Evolutionary conservation across 2,329 filamentous ascomycete genomes (phyloP), one percentile per base, ranked within the genome.

Genomic region (Ophiosphaerella korrae): DNA sequence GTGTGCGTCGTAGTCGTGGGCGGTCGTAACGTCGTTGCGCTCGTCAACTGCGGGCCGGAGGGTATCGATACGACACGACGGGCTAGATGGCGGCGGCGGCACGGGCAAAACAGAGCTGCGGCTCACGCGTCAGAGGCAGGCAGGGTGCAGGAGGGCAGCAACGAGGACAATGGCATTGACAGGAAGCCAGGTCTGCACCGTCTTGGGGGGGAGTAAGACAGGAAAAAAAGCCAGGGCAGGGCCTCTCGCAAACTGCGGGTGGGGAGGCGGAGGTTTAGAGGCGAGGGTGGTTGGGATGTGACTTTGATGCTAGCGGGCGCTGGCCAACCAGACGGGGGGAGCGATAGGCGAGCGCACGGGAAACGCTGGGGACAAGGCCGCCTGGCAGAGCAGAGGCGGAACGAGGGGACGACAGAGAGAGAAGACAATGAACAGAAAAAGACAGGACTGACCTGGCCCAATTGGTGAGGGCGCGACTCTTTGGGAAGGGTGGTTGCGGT

Each of bases 251-350:
- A 60, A 48, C 55, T 62, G 55, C 54, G 58, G 26, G 66, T 65
- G 63, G 67, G 68, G 66, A 64, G 64, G 67, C 67, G 67, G 66
- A 66, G 64, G 70, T 68, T 65, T 71, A 67, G 67, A 68, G 64
- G 71, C 66, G 68, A 67, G 71, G 71, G 73, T 73, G 72, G 73
- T 74, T 75, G 72, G 73, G 72, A 74, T 71, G 66, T 61, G 63
- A 60, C 57, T 57, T 60, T 63, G 58, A 60, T 64, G 68, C 72
- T 74, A 73, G 71, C 60, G 66, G 62, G 49, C 57, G 62, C 62
- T 64, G 67, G 62, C 68, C 68, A 66, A 70, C 65, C 68, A 67
- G 58, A 63, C 60, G 53, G 55, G 54, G 18, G 53, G 50, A 59
- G 36, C 57, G 67, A 74, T 73, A 74, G 69, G 69, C 72, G 72